These are phyloP conservation scores for Dipodascopsis tothii DNA, from an alignment of 805 yeast species.

Conservation along the genomic window DNA sequence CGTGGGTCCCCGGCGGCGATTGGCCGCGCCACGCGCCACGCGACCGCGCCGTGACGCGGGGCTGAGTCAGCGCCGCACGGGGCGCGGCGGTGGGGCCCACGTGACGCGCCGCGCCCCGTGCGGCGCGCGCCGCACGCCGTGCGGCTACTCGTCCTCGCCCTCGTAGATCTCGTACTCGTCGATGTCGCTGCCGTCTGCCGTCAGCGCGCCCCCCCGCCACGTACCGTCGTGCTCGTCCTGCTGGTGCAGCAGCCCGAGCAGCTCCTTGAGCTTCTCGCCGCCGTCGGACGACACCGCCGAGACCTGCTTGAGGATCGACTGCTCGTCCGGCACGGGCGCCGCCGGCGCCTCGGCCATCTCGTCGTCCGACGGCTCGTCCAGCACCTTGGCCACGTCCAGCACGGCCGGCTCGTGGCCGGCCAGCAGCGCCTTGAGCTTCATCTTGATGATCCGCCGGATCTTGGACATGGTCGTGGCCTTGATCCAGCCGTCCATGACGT, in stretches of 20 bases:
- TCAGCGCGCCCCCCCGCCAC: neutral
- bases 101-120: no score
- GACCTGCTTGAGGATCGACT: slow-evolving; percentile 4
- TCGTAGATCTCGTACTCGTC: slow-evolving; percentile 20
- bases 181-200: slow-evolving; percentile 1
- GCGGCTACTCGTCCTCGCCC: slow-evolving; percentile 10
- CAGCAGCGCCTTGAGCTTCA: slow-evolving; percentile 54
- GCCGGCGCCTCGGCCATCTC: neutral
- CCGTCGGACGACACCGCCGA: slow-evolving; percentile 14
- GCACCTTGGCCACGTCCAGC: slow-evolving; percentile 16
- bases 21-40: no score
- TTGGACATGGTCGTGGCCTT: slow-evolving; percentile 52
- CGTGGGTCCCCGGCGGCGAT: no score
- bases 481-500: slow-evolving; percentile 76
- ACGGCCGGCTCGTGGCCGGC: slow-evolving; percentile 8
- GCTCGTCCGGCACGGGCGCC: neutral
- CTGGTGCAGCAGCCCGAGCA: slow-evolving; percentile 17
- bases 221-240: slow-evolving; percentile 12
- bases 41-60: no score
- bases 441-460: slow-evolving; percentile 61
- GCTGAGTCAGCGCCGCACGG: no score
- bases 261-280: slow-evolving; percentile 9
- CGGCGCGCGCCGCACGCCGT: no score
- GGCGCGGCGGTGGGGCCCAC: no score
- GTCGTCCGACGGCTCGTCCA: slow-evolving; percentile 15